Conservation (phyloP, 257 asterid species). For the Cordia subcordata region DNA sequence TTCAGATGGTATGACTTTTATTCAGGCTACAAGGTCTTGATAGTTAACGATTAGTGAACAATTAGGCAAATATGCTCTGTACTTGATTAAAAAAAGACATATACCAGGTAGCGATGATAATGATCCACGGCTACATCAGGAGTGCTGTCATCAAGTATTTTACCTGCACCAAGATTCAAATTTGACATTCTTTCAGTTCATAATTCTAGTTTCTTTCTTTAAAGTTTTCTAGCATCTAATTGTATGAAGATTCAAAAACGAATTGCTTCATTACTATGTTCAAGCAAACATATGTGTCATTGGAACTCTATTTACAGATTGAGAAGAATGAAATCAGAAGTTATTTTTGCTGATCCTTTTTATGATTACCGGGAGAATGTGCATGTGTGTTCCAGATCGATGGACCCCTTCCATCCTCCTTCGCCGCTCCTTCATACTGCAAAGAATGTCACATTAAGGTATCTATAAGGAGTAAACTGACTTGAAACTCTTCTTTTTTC, state of each 20-base stretch:
- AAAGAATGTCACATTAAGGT: background rate
- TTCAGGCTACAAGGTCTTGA: background rate
- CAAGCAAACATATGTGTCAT: too few relatives aligned
- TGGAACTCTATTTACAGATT: too few relatives aligned
- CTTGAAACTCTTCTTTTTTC: too few relatives aligned
- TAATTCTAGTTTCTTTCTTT: too few relatives aligned
- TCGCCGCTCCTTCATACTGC: slow-evolving; percentile 89
- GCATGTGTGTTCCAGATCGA: slow-evolving; percentile 84
- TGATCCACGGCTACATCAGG: slow-evolving; percentile 84
- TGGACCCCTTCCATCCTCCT: slow-evolving; percentile 72
- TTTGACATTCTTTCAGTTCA: too few relatives aligned
- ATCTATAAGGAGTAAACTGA: too few relatives aligned
- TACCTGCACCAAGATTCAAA: slow-evolving; percentile 36
- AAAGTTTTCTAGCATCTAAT: too few relatives aligned
- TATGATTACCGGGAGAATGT: slow-evolving; percentile 51
- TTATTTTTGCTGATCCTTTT: background rate
- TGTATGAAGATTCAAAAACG: too few relatives aligned
- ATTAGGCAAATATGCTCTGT: background rate
- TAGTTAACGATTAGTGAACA: background rate
- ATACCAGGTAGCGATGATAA: slow-evolving; percentile 59
- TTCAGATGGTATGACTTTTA: too few relatives aligned
- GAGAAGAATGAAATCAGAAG: background rate
- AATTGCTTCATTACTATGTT: too few relatives aligned
- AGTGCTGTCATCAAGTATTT: slow-evolving; percentile 63
- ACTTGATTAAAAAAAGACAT: too few relatives aligned